Evolutionary conservation across 2,329 filamentous ascomycete species (phyloP).

Genomic region (Colletotrichum magnum): DNA sequence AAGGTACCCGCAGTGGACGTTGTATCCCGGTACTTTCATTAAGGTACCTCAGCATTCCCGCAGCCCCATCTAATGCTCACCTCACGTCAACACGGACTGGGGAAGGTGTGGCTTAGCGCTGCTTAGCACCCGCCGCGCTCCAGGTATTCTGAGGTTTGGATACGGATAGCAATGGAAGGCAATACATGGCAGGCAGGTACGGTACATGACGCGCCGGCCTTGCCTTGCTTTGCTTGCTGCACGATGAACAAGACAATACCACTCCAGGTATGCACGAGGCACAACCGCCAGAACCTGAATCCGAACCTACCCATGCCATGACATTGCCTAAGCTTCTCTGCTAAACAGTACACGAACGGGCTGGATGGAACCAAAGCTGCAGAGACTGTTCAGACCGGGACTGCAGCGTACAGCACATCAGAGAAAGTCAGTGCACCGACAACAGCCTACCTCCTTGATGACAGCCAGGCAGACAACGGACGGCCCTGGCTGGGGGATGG

Average conservation of each 20-base stretch:
- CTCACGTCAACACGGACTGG: slow-evolving; percentile 35
- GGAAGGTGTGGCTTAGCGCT: slow-evolving; percentile 41
- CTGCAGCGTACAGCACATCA: slow-evolving; percentile 4
- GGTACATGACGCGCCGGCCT: slow-evolving; percentile 11
- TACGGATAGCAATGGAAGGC: too few relatives aligned
- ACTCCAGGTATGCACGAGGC: slow-evolving; percentile 1
- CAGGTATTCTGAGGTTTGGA: slow-evolving; percentile 16
- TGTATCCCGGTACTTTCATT: not conserved
- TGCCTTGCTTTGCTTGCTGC: slow-evolving; percentile 11
- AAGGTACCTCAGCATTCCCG: not conserved
- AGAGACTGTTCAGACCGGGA: not conserved
- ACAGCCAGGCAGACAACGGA: slow-evolving; percentile 33
- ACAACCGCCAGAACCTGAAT: not conserved
- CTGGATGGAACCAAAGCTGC: not conserved
- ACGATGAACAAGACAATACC: slow-evolving; percentile 34
- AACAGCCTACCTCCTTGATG: slow-evolving; percentile 9
- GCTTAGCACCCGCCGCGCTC: slow-evolving; percentile 16
- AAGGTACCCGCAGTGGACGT: too few relatives aligned
- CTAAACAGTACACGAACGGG: not conserved
- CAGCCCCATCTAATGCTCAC: slow-evolving; percentile 25
- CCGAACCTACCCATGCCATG: not conserved
- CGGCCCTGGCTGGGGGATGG: slow-evolving; percentile 31
- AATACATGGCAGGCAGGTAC: too few relatives aligned
- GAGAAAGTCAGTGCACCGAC: slow-evolving; percentile 34
- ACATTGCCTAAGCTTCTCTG: too few relatives aligned